Base-by-base conservation (phyloP, 2,329 filamentous ascomycete species). In the Pseudogymnoascus sp. region DNA sequence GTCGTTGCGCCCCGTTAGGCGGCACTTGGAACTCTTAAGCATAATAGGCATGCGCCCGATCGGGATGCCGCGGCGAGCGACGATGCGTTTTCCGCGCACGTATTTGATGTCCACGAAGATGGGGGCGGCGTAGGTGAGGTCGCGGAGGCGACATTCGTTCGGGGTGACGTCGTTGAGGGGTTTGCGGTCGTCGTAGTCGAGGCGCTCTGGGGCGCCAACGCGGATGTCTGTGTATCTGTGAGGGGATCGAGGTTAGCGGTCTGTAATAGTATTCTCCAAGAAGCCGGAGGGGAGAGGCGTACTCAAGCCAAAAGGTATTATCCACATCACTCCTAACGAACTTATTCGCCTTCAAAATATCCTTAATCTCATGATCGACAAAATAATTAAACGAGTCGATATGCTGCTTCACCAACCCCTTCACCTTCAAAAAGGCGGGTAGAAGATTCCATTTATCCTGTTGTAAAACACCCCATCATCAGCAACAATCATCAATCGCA, bases 341-440 rank as follows among this genome's bases (percentile, higher is more conserved):
- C 59, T 89, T 87, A 74, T 97, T 97, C 61, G 93, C 90, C 73
- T 91, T 88, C 68, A 99, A 89, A 70, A 99, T 99, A 71, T 97
- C 93, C 78, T 96, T 96, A 75, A 99, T 87, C 74, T 97, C 93
- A 63, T 96, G 89, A 70, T 99, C 91, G 69, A 97, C 89, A 71
- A 99, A 97, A 78, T 95, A 96, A 78, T 99, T 97, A 82, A 96
- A 99, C 23, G 95, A 97, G 79, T 99, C 96, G 53, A 72, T 82
- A 68, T 81, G 84, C 80, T 97, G 93, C 76, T 97, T 97, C 62
- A 97, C 93, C 64, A 97, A 81, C 64, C 93, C 84, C 77, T 99
- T 99, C 71, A 97, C 93, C 76, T 97, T 97, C 64, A 99, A 80
- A 75, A 99, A 99, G n/a, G 95, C 95, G 0, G 95, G 96, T 28